These are phyloP conservation scores for Tolypocladium nubicola DNA, from an alignment of 2,329 filamentous ascomycete genomes.

Conservation along the genomic window DNA sequence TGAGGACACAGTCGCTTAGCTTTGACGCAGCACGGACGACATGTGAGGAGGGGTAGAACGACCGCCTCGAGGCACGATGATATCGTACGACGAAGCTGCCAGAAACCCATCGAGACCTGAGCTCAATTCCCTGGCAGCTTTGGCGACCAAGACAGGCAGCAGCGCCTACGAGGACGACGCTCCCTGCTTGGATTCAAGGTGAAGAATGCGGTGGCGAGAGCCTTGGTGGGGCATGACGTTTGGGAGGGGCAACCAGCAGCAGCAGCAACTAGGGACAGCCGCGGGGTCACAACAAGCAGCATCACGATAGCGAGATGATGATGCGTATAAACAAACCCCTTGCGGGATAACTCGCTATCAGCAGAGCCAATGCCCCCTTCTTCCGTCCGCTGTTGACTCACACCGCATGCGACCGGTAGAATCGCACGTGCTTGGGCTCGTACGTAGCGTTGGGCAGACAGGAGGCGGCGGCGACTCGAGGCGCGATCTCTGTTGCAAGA, in stretches of 20 bases:
- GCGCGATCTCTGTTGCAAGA: slow-evolving; percentile 4
- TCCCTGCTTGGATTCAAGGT: slow-evolving; percentile 1
- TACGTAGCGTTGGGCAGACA: slow-evolving; percentile 13
- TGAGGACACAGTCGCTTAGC: neutral
- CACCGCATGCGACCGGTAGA: neutral
- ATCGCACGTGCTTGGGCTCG: slow-evolving; percentile 12
- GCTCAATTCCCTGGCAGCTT: neutral
- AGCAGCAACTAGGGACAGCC: neutral
- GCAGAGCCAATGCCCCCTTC: neutral
- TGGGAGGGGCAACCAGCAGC: slow-evolving; percentile 12
- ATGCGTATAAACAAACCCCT: neutral
- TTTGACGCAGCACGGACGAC: neutral
- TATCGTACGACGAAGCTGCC: neutral
- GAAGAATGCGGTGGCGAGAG: slow-evolving; percentile 13
- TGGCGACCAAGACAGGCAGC: neutral
- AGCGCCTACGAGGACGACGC: neutral
- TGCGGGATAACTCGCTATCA: neutral
- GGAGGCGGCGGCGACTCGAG: slow-evolving; percentile 6
- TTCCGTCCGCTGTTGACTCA: neutral
- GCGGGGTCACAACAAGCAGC: neutral
- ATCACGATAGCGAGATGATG: neutral
- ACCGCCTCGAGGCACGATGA: neutral
- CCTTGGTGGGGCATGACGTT: slow-evolving; percentile 21
- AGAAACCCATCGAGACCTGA: neutral
- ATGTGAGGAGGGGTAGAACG: too few species aligned